Conservation (phyloP, 768 basidiomycete species). For the Paxillus rubicundulus region DNA sequence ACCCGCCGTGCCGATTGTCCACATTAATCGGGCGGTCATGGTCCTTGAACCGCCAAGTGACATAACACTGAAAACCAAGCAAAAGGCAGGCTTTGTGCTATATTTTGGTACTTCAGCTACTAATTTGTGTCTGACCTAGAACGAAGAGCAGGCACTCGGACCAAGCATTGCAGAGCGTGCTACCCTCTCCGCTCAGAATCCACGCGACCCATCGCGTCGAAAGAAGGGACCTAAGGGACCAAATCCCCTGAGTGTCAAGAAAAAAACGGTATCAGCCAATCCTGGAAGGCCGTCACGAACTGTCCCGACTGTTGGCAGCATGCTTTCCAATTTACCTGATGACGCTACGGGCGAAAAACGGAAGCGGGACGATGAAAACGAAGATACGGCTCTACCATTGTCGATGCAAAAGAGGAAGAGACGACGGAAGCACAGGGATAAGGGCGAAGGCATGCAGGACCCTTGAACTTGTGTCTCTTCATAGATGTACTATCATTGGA, state of each 20-base stretch:
- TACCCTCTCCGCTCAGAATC: constrained; percentile 36
- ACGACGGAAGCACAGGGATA: constrained; percentile 11
- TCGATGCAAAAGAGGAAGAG: constrained; percentile 22
- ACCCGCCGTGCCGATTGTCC: constrained; percentile 86
- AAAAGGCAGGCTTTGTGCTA: constrained; percentile 39
- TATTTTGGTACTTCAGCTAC: neutral
- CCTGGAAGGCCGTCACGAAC: neutral
- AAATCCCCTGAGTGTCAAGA: constrained; percentile 91
- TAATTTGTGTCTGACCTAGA: constrained; percentile 37
- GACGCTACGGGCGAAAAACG: constrained; percentile 20
- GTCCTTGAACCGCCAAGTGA: constrained; percentile 89
- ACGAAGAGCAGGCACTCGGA: constrained; percentile 59
- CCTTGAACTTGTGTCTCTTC: neutral
- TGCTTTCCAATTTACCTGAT: neutral
- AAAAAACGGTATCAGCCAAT: constrained; percentile 51
- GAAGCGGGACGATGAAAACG: constrained; percentile 1
- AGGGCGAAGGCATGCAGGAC: neutral
- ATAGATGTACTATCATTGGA: too few relatives aligned
- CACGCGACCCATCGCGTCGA: constrained; percentile 47
- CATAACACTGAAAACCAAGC: constrained; percentile 68
- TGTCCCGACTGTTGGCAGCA: neutral
- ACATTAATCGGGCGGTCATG: constrained; percentile 90
- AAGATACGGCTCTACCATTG: neutral
- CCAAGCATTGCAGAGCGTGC: constrained; percentile 49
- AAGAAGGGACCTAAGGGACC: constrained; percentile 78